Percentiles rank a stretch among this genome's conserved stretches.
These are phyloP conservation scores for Schizothecium vesticola DNA, from an alignment of 495 filamentous ascomycete genomes.

Conservation along the genomic window DNA sequence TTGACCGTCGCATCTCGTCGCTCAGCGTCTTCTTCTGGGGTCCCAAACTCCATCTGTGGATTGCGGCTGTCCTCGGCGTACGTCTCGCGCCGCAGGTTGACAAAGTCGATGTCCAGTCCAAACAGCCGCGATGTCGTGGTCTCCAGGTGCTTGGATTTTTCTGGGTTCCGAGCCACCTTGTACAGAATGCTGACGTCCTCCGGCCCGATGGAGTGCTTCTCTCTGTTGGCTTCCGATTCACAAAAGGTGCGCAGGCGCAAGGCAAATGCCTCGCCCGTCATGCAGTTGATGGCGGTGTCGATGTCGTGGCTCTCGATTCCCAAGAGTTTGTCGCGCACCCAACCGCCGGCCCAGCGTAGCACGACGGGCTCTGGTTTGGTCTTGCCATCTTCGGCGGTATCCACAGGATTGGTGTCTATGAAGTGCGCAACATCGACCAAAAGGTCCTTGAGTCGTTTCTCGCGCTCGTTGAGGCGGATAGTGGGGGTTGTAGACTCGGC, in stretches of 20 bases:
- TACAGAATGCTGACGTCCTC: slow-evolving; percentile 61
- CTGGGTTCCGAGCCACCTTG: slow-evolving; percentile 83
- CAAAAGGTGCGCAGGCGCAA: slow-evolving; percentile 54
- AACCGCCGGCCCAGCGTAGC: slow-evolving; percentile 92
- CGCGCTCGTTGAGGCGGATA: slow-evolving; percentile 54
- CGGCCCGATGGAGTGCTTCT: slow-evolving; percentile 42
- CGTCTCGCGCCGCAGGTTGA: slow-evolving; percentile 88
- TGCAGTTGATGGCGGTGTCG: slow-evolving; percentile 88
- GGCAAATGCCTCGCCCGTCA: slow-evolving; percentile 87
- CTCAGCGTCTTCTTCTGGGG: slow-evolving; percentile 80
- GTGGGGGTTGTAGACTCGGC: not conserved
- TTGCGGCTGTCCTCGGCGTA: slow-evolving; percentile 83
- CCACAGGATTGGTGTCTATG: slow-evolving; percentile 47
- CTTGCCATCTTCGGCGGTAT: slow-evolving; percentile 19
- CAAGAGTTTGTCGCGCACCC: slow-evolving; percentile 95
- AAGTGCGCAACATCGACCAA: slow-evolving; percentile 69
- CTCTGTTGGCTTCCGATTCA: slow-evolving; percentile 34
- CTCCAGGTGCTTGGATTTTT: slow-evolving; percentile 96
- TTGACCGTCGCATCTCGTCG: slow-evolving; percentile 93
- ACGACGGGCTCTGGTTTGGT: slow-evolving; percentile 44
- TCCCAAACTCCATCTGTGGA: slow-evolving; percentile 90
- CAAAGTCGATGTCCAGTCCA: slow-evolving; percentile 86
- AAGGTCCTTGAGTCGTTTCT: slow-evolving; percentile 62
- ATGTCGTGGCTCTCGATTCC: slow-evolving; percentile 80
- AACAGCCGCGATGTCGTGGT: slow-evolving; percentile 83